These are phyloP conservation scores for Whalleya microplaca DNA, from an alignment of 2,329 filamentous ascomycete species.

Conservation along the genomic window DNA sequence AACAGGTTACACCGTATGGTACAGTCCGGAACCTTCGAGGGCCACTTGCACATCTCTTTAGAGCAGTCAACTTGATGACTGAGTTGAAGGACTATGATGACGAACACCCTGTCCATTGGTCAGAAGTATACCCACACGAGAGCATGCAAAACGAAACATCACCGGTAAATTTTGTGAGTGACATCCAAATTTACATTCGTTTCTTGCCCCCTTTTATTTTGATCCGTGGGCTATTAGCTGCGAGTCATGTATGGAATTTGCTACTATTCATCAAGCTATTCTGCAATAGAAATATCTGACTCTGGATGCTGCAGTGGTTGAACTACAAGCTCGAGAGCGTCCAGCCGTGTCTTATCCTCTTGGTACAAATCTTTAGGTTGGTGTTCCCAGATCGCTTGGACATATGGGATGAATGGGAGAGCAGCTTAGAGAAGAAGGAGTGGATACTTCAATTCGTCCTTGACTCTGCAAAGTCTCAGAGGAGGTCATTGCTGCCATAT, in stretches of 20 bases:
- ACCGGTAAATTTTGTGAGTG: slow-evolving; percentile 10
- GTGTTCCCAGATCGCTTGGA: slow-evolving; percentile 20
- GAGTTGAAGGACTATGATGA: slow-evolving; percentile 29
- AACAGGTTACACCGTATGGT: slow-evolving; percentile 7
- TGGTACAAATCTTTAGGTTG: slow-evolving; percentile 25
- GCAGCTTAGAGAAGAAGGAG: slow-evolving; percentile 19
- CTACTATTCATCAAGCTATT: too few species aligned
- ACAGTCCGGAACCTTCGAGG: slow-evolving; percentile 17
- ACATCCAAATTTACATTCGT: not conserved
- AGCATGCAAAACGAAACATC: slow-evolving; percentile 1
- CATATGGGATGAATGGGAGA: slow-evolving; percentile 30
- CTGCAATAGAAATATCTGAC: not conserved
- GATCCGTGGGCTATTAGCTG: not conserved
- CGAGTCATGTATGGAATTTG: too few species aligned
- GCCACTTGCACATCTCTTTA: slow-evolving; percentile 17
- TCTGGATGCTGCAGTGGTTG: slow-evolving; percentile 19
- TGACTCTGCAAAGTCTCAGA: slow-evolving; percentile 25
- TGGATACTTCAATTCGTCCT: slow-evolving; percentile 30
- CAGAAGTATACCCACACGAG: slow-evolving; percentile 24
- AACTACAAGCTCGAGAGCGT: slow-evolving; percentile 32
- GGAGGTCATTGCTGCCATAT: not conserved
- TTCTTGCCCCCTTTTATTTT: not conserved
- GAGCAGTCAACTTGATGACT: slow-evolving; percentile 23
- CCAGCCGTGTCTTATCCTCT: slow-evolving; percentile 27
- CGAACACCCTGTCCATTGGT: slow-evolving; percentile 25